A percentile compares a stretch with the other conserved stretches of the same genome.
Evolutionary conservation across 2,329 filamentous ascomycete species (phyloP).

Genomic region (Clonostachys sp.): DNA sequence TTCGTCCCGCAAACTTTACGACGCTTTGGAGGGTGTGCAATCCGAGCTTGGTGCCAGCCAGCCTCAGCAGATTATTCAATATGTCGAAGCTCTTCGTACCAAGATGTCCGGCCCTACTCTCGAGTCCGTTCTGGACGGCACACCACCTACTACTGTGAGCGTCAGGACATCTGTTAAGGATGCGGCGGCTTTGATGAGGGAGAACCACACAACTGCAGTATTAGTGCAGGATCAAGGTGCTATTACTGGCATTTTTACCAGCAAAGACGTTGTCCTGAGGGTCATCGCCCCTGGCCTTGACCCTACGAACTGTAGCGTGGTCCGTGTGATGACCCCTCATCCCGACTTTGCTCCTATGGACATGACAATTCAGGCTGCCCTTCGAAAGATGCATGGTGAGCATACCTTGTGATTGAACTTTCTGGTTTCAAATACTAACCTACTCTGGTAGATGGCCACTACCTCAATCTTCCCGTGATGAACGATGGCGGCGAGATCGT

Average conservation of each 20-base stretch:
- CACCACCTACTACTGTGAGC: slow-evolving; percentile 90
- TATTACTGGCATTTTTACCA: slow-evolving; percentile 98
- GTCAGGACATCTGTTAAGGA: slow-evolving; percentile 96
- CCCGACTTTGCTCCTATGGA: slow-evolving; percentile 98
- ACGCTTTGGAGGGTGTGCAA: slow-evolving; percentile 95
- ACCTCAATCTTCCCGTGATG: slow-evolving; percentile 97
- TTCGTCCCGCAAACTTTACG: slow-evolving; percentile 96
- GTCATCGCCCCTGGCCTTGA: slow-evolving; percentile 97
- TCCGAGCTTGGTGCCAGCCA: slow-evolving; percentile 94
- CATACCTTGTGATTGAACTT: slow-evolving; percentile 7
- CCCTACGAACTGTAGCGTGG: slow-evolving; percentile 91
- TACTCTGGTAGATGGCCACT: slow-evolving; percentile 74
- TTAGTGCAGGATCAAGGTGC: slow-evolving; percentile 94
- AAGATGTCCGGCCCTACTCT: slow-evolving; percentile 99
- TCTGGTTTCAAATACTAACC: background rate
- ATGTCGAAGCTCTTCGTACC: slow-evolving; percentile 87
- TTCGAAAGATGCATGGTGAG: slow-evolving; percentile 98
- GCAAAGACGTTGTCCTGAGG: slow-evolving; percentile 96
- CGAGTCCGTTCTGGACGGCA: slow-evolving; percentile 87
- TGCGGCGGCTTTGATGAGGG: slow-evolving; percentile 93
- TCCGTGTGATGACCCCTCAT: slow-evolving; percentile 98
- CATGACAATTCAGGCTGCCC: slow-evolving; percentile 97
- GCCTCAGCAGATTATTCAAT: slow-evolving; percentile 97
- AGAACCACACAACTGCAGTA: slow-evolving; percentile 95
- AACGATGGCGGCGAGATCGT: slow-evolving; percentile 96